Evolutionary conservation across 1,284 basidiomycete species (phyloP).

Genomic region (Mrakiaceae sp.): DNA sequence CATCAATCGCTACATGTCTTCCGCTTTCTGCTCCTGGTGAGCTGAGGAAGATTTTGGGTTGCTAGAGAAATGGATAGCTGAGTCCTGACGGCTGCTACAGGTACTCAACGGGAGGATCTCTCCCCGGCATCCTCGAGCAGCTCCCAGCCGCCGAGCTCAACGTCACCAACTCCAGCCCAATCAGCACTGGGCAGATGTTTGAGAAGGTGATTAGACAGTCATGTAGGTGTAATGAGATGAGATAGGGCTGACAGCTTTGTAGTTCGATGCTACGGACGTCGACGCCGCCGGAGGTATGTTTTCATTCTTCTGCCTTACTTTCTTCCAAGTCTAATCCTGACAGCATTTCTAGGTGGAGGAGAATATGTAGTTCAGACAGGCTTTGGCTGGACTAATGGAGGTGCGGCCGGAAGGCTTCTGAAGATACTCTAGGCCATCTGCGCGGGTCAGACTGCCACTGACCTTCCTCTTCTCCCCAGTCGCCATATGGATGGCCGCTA

Average conservation of each 20-base stretch:
- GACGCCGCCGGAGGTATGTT: constrained; percentile 58
- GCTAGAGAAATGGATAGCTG: neutral
- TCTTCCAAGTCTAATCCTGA: constrained; percentile 13
- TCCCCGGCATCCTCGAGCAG: constrained; percentile 54
- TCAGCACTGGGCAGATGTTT: constrained; percentile 55
- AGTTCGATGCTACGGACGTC: constrained; percentile 48
- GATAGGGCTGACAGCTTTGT: neutral
- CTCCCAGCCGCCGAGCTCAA: constrained; percentile 62
- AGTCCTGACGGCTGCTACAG: constrained; percentile 24
- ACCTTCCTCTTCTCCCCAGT: neutral
- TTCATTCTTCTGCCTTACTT: constrained; percentile 38
- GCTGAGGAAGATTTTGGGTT: constrained; percentile 22
- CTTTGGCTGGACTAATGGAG: constrained; percentile 75
- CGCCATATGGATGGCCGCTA: constrained; percentile 56
- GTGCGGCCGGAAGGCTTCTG: neutral
- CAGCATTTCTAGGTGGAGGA: constrained; percentile 7
- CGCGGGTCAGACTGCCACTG: neutral
- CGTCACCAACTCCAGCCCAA: constrained; percentile 44
- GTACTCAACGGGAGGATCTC: constrained; percentile 70
- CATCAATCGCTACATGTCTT: constrained; percentile 68
- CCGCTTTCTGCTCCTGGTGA: constrained; percentile 78
- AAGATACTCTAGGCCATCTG: neutral
- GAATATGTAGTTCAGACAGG: constrained; percentile 36
- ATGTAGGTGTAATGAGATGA: neutral
- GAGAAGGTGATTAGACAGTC: constrained; percentile 47